phyloP scores from a whole-genome alignment of 2,329 filamentous ascomycete genomes.

The Elsinoe arachidis region DNA sequence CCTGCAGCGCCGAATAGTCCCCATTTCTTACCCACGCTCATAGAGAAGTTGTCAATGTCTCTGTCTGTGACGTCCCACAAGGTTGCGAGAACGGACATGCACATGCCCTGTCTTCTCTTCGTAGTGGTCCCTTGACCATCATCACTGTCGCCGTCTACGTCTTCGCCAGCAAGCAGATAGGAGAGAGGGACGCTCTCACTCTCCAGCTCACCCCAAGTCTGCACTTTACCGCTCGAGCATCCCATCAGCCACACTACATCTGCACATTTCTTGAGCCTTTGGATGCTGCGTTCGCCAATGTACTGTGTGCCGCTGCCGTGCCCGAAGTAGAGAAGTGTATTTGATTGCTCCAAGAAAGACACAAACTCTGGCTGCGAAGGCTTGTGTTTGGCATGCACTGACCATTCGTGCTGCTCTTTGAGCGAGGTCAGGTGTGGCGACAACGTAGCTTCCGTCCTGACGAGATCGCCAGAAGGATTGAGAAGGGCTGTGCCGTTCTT shows the following conservation, averaged over 20 bases:
- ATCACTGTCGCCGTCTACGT: background rate
- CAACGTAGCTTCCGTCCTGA: conserved; percentile 69
- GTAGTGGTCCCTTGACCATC: background rate
- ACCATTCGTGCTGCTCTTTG: conserved; percentile 44
- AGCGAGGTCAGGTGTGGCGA: conserved; percentile 51
- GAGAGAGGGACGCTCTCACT: conserved; percentile 83
- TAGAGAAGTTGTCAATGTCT: conserved; percentile 90
- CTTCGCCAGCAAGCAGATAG: conserved; percentile 76
- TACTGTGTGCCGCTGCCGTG: conserved; percentile 94
- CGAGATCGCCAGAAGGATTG: conserved; percentile 79
- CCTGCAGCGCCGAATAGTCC: conserved; percentile 47
- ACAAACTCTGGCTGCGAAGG: conserved; percentile 76
- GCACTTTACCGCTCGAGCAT: conserved; percentile 76
- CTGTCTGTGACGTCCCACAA: conserved; percentile 98
- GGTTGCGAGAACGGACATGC: conserved; percentile 74
- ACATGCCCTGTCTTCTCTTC: conserved; percentile 20
- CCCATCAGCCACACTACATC: conserved; percentile 74
- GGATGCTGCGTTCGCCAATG: conserved; percentile 74
- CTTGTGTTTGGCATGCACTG: conserved; percentile 54
- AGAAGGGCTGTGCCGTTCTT: conserved; percentile 66
- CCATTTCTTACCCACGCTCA: conserved; percentile 74
- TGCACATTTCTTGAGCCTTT: conserved; percentile 48
- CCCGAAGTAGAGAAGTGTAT: conserved; percentile 86
- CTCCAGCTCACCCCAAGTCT: conserved; percentile 78
- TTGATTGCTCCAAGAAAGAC: conserved; percentile 52